A percentile compares a stretch with the other conserved stretches of the same genome.
phyloP scores from a whole-genome alignment of 768 basidiomycete species.

The Lactarius psammicola region DNA sequence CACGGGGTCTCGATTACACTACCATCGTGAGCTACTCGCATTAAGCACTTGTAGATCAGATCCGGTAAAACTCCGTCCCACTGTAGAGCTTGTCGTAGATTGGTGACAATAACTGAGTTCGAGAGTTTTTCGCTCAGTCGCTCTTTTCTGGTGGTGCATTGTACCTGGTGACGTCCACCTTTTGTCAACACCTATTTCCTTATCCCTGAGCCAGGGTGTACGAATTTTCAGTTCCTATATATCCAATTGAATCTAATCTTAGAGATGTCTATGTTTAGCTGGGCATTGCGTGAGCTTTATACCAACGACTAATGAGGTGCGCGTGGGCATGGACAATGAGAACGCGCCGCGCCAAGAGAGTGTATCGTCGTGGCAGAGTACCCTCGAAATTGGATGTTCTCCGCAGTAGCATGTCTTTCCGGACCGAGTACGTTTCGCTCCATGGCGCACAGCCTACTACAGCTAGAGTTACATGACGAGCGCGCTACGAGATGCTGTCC shows the following conservation, averaged over 20 bases:
- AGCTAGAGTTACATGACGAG: background rate
- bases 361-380: background rate
- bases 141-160: background rate
- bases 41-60: background rate
- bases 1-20: background rate
- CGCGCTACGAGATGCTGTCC: background rate
- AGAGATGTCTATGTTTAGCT: background rate
- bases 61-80: background rate
- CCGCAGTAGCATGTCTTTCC: background rate
- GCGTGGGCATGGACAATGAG: background rate
- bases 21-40: background rate
- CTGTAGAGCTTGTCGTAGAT: background rate
- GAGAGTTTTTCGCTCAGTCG: no score
- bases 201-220: background rate
- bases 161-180: background rate
- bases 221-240: background rate
- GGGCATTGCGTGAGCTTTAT: background rate
- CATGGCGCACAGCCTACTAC: conserved; percentile 8
- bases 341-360: background rate
- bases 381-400: background rate
- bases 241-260: background rate
- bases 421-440: conserved; percentile 1
- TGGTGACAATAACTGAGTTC: background rate
- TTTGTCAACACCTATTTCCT: background rate
- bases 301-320: background rate